phyloP scores from a whole-genome alignment of 768 basidiomycete genomes.

The Grammothele lineata region DNA sequence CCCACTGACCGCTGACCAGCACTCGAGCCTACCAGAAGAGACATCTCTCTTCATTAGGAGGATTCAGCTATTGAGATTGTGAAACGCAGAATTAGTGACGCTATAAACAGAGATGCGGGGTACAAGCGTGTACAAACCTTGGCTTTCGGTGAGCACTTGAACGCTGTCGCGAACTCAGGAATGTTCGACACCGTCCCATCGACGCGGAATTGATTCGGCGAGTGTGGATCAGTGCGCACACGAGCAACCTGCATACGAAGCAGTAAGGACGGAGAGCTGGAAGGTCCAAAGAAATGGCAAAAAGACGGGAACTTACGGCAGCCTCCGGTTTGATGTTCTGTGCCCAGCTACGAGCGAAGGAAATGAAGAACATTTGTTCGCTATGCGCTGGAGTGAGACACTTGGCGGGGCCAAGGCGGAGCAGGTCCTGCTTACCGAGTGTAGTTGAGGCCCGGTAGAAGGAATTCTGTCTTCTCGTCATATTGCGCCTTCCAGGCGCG shows the following conservation, averaged over 20 bases:
- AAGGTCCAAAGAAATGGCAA: too few relatives aligned
- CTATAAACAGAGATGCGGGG: too few relatives aligned
- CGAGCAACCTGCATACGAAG: constrained; percentile 53
- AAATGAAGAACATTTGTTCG: constrained; percentile 93
- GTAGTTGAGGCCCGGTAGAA: constrained; percentile 77
- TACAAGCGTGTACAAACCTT: constrained; percentile 47
- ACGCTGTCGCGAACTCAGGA: constrained; percentile 84
- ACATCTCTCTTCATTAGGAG: constrained; percentile 74
- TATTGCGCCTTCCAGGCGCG: constrained; percentile 88
- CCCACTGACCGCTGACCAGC: not conserved
- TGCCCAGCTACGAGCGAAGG: constrained; percentile 87
- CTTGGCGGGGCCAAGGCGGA: not conserved
- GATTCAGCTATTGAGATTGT: constrained; percentile 58
- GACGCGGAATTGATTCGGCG: constrained; percentile 73
- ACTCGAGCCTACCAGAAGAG: constrained; percentile 58
- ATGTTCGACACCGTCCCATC: constrained; percentile 87
- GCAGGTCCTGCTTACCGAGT: constrained; percentile 46
- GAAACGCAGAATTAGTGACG: not conserved
- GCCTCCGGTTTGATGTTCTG: constrained; percentile 74
- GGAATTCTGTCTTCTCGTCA: constrained; percentile 57
- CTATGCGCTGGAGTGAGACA: constrained; percentile 29
- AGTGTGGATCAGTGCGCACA: constrained; percentile 86
- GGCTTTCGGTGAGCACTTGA: constrained; percentile 71
- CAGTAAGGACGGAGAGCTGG: not conserved
- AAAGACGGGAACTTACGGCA: constrained; percentile 56